Evolutionary conservation across 73 alveolate species (phyloP), one percentile per base, ranked within the genome.

Genomic region (Loxodes magnus): DNA sequence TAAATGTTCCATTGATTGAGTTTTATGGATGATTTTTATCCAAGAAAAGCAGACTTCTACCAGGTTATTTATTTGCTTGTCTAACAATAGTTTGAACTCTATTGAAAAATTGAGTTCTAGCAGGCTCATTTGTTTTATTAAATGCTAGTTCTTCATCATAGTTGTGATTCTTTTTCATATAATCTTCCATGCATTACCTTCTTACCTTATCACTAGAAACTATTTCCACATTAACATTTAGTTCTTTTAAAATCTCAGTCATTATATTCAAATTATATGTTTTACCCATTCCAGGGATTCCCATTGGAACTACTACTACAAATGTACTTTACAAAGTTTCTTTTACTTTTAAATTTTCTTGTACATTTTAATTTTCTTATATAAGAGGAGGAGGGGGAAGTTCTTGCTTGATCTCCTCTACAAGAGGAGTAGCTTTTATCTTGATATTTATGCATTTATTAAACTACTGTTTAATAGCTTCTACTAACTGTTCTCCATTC

Each of bases 281-380:
- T 53, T 71, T 71, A 2, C 84, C 84, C 48, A 61, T 71, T 6
- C 76, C 84, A 9, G 84, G 84, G 41, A 71, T 71, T 16, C 78
- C 67, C 84, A 71, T 71, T 3, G 84, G 84, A 23, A 71, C 67
- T 43, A 71, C 49, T 1, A 71, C 56, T 15, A 61, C 48, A 14
- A 71, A 23, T 51, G 71, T 71, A 44, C 62, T 71, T n/a, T n/a
- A n/a, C n/a, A n/a, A n/a, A n/a, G n/a, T n/a, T n/a, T n/a, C n/a
- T n/a, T n/a, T n/a, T n/a, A n/a, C n/a, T n/a, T n/a, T n/a, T n/a
- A n/a, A n/a, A n/a, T n/a, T n/a, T n/a, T n/a, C n/a, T n/a, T n/a
- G n/a, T n/a, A n/a, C n/a, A n/a, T n/a, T n/a, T n/a, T n/a, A n/a
- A n/a, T n/a, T n/a, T n/a, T n/a, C n/a, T n/a, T n/a, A n/a, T n/a